Base-by-base conservation (phyloP, 2,329 filamentous ascomycete genomes). In the Didymella arachidicola region DNA sequence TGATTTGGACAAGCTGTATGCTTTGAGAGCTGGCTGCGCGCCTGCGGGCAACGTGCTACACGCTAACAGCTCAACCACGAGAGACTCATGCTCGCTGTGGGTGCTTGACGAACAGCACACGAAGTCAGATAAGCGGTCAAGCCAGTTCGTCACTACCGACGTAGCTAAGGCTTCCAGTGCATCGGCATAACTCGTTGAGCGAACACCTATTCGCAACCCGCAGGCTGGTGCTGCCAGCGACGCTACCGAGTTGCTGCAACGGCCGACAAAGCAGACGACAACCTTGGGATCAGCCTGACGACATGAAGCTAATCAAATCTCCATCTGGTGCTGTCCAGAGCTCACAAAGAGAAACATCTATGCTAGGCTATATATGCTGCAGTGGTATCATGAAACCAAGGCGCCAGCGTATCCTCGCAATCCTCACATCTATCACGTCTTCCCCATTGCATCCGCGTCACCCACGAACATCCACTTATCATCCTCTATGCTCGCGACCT, bases 381-480 rank as follows among this genome's bases (percentile, higher is more conserved):
- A 36, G 32, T 53, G 57, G 61, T 60, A 62, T 64, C 59, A 42
- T 47, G 36, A 44, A 49, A 27, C 47, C 34, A 22, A 11, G 1
- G 6, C 10, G 5, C 57, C 42, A 25, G 16, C 29, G 8, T 41
- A 41, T 22, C 19, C 10, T 25, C 11, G 2, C 7, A 6, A 6
- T 4, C 5, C 18, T 25, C 16, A 10, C 6, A 11, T 22, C 22
- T 22, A 22, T 22, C 22, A 22, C 22, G 2, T 2, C 22, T 65
- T 67, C 27, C 57, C 53, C 32, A 49, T 11, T 2, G 25, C 18
- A 29, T 65, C 62, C 2, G 18, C 30, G 67, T 92, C 89, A 2
- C 86, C 81, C 74, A 93, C 91, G 77, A 90, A 96, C 89, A 96
- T 96, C 93, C 93, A 97, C 69, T 89, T 90, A 71, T 97, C 93